A percentile compares a stretch with the other conserved stretches of the same genome.
Conservation (phyloP, 2,329 filamentous ascomycete genomes). For the Trichoderma sp. region DNA sequence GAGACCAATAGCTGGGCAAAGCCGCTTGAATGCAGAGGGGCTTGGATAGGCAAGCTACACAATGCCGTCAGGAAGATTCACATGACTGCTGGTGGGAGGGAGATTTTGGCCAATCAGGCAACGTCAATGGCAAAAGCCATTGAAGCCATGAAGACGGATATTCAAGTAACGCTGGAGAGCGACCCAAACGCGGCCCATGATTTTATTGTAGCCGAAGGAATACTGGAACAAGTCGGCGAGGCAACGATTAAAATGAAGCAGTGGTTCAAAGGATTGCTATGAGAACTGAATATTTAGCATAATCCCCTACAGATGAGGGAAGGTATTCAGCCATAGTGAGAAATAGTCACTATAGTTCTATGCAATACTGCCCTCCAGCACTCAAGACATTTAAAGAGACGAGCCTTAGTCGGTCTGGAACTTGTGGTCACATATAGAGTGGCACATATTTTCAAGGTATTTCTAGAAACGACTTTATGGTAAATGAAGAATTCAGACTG, state of each 20-base stretch:
- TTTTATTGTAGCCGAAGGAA: slow-evolving; percentile 33
- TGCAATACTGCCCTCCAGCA: background rate
- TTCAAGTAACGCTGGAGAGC: slow-evolving; percentile 34
- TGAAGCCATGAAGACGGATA: slow-evolving; percentile 21
- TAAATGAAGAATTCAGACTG: background rate
- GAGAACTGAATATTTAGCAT: background rate
- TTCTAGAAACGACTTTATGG: background rate
- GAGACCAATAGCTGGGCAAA: slow-evolving; percentile 28
- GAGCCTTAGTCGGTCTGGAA: background rate
- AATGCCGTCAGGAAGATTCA: slow-evolving; percentile 31
- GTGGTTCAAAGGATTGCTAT: slow-evolving; percentile 32
- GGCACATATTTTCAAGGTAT: background rate
- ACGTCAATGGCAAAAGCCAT: slow-evolving; percentile 30
- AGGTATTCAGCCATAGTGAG: background rate
- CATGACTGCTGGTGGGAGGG: slow-evolving; percentile 37
- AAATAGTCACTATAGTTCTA: background rate
- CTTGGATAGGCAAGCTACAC: slow-evolving; percentile 33
- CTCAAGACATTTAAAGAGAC: background rate
- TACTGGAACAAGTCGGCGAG: slow-evolving; percentile 27
- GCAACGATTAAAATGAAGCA: slow-evolving; percentile 36
- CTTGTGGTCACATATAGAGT: background rate
- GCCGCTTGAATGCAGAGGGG: slow-evolving; percentile 32
- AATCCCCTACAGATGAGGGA: background rate
- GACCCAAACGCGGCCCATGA: slow-evolving; percentile 37
- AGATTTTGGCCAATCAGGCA: slow-evolving; percentile 36